Evolutionary conservation across 345 rosid genomes (phyloP).

Genomic region (Clarkia xantiana): DNA sequence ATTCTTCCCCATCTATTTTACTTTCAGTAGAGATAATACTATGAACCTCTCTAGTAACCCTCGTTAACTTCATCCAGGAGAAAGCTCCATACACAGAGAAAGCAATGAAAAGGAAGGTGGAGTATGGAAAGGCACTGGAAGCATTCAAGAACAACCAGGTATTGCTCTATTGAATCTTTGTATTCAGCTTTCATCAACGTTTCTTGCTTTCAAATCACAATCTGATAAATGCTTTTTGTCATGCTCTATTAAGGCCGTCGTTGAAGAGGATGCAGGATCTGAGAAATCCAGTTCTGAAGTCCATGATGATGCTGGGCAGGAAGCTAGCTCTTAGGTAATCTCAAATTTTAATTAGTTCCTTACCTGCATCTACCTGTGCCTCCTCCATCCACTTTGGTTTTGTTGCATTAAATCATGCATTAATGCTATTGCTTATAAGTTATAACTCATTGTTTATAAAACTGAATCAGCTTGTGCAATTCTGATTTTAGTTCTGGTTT

Average conservation of each 20-base stretch:
- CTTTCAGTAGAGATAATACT: neutral
- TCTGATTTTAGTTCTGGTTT: too few species aligned
- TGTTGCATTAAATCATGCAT: too few species aligned
- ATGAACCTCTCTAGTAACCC: neutral
- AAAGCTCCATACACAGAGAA: conserved; percentile 20
- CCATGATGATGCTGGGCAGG: conserved; percentile 15
- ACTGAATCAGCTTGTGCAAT: too few species aligned
- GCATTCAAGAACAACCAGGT: conserved; percentile 15
- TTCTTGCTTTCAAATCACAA: neutral
- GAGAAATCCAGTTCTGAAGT: conserved; percentile 18
- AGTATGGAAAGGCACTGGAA: conserved; percentile 19
- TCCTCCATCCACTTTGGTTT: too few species aligned
- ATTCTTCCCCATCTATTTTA: neutral
- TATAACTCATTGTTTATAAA: too few species aligned
- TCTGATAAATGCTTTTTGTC: neutral
- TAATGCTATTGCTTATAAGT: too few species aligned
- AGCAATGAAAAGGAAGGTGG: conserved; percentile 21
- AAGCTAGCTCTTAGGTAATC: conserved; percentile 23
- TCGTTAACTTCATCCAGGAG: conserved; percentile 11
- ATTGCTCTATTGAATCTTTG: neutral
- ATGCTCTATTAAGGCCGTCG: neutral
- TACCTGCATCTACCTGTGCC: too few species aligned
- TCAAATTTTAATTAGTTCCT: conserved; percentile 8
- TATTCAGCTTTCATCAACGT: neutral
- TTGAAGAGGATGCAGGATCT: conserved; percentile 8